Percentiles rank a stretch among this genome's conserved stretches.
Evolutionary conservation across 2,329 filamentous ascomycete genomes (phyloP).

Genomic region (Blastomyces percursus): DNA sequence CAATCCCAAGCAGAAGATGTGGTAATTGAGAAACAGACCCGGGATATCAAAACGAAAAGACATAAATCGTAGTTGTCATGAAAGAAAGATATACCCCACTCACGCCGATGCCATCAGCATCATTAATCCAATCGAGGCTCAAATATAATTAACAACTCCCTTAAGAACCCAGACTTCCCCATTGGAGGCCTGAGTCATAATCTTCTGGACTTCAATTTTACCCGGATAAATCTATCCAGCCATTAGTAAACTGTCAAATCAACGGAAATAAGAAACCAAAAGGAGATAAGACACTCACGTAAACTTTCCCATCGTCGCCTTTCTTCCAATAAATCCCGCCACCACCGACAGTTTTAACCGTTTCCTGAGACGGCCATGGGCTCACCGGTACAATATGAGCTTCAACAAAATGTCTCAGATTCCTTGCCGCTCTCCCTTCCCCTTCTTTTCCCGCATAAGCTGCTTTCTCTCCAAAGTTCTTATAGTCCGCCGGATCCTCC

Average conservation of each 20-base stretch:
- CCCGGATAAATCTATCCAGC: constrained; percentile 51
- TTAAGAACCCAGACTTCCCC: constrained; percentile 77
- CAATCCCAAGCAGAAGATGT: not conserved
- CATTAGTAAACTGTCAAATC: constrained; percentile 6
- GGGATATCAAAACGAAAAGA: not conserved
- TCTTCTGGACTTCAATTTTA: constrained; percentile 61
- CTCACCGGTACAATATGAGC: constrained; percentile 60
- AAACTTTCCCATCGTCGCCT: constrained; percentile 49
- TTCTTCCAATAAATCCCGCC: constrained; percentile 74
- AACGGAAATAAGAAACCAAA: not conserved
- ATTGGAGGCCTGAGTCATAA: constrained; percentile 69
- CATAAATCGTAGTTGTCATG: not conserved
- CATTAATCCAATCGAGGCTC: not conserved
- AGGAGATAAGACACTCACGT: constrained; percentile 40
- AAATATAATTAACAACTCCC: constrained; percentile 46
- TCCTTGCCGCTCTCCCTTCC: constrained; percentile 62
- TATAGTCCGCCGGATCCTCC: constrained; percentile 61
- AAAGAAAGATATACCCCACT: not conserved
- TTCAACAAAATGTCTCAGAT: constrained; percentile 72
- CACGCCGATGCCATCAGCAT: not conserved
- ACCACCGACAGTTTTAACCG: constrained; percentile 54
- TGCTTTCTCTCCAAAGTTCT: constrained; percentile 47
- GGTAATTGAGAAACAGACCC: not conserved
- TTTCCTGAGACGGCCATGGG: not conserved
- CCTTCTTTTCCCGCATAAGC: constrained; percentile 64